Base-by-base conservation (phyloP, 2,329 filamentous ascomycete species). In the Juglanconis sp. region DNA sequence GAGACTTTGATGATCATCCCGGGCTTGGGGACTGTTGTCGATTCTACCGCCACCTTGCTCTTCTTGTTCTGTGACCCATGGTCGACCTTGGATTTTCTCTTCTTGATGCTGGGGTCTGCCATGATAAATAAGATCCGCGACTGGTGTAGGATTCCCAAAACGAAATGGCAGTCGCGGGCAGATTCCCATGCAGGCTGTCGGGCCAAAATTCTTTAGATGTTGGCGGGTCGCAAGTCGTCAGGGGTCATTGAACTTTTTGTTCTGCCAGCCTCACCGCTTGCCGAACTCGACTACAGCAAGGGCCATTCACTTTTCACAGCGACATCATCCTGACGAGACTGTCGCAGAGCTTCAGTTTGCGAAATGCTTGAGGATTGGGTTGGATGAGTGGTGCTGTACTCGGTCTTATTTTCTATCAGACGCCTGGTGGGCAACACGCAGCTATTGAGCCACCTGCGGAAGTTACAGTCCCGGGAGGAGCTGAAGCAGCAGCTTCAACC, bases 41-140 rank as follows among this genome's bases (percentile, higher is more conserved):
- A 57, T 65, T 80, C 74, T 46, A 82, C 72, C 51, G 76, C 74
- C n/a, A 81, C 78, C 71, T 84, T 85, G 71, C 79, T 76, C 66
- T 79, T 86, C 64, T 81, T 79, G 31, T 76, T 72, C 59, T 77
- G 65, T 1, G 72, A 69, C 2, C 70, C 67, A 44, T 72, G 68
- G 10, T 79, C 77, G 42, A 74, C 74, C 17, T 74, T 73, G 63
- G 81, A 76, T 73, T 86, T 86, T 60, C 83, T 77, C 72, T 87
- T 86, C 69, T 81, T 81, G 60, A 68, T 72, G 61, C 70, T 75
- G 44, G 68, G 60, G 52, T 75, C 72, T 36, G 72, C 72, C 77
- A 80, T 47, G 5, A 24, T 47, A 38, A 32, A 47, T 30, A 34
- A 17, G 24, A 11, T 63, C n/a, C 11, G 42, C 38, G 40, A 53